Evolutionary conservation across 495 filamentous ascomycete species (phyloP), one percentile per base, ranked within the genome.

Genomic region (Hypomontagnella monticulosa): DNA sequence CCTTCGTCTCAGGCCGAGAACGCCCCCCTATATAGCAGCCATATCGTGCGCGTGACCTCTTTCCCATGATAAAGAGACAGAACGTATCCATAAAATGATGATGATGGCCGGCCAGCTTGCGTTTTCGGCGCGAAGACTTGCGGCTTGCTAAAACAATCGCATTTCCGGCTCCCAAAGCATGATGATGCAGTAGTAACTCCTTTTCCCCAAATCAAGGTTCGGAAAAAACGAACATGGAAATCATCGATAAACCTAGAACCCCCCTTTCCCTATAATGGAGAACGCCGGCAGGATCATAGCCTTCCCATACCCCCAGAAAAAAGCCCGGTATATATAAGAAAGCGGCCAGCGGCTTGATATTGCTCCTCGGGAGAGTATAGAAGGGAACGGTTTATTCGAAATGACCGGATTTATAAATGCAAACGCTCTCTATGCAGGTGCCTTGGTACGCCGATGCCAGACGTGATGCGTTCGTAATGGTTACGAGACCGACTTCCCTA

Each of bases 361-460:
- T 32, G 65, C 30, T 54, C 43, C 53, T 14, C 14, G 36, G 53
- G 53, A 33, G 48, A 49, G 18, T 47, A 49, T 51, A 20, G 20
- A 67, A 67, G 43, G 14, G 53, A 62, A 63, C 37, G 34, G 27
- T 49, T 49, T 43, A 36, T 51, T 55, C 27, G 15, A n/a, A 49
- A 49, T 55, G 54, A 33, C 43, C 41, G 54, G 23, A 27, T 27
- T 38, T 52, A 30, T 41, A 27, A 67, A 57, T 62, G 42, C 42
- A 63, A 49, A 63, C 58, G 65, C 65, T 68, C 54, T 63, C 42
- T 63, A 68, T 63, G 42, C 43, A 27, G 11, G 14, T 4, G 50
- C 54, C 42, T n/a, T 11, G 46, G 34, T 59, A 58, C 54, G 20
- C 49, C 59, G 32, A 15, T 59, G 59, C 54, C 59, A 63, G 53